Evolutionary conservation across 495 filamentous ascomycete genomes (phyloP).

Genomic region (Staphylotrichum tortipilum): DNA sequence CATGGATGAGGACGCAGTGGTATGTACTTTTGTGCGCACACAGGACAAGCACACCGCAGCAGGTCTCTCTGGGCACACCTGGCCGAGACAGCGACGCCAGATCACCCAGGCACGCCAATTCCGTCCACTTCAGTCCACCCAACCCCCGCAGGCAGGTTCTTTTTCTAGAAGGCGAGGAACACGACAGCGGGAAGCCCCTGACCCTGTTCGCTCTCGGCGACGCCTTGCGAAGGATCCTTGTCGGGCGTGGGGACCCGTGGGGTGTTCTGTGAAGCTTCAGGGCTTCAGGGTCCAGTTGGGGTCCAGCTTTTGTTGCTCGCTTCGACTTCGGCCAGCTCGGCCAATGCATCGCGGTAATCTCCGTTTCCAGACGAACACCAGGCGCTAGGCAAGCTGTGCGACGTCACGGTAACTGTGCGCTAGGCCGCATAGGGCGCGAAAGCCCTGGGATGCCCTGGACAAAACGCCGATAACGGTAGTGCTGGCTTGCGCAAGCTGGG

Average conservation of each 20-base stretch:
- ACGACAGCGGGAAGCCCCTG: neutral
- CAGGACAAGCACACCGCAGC: too few species aligned
- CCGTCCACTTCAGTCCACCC: too few species aligned
- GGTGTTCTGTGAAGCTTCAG: neutral
- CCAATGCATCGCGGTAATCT: too few species aligned
- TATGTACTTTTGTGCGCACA: too few species aligned
- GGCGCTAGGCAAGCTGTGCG: slow-evolving; percentile 2
- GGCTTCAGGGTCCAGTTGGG: neutral
- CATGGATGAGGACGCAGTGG: too few species aligned
- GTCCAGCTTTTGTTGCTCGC: neutral
- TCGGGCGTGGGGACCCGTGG: neutral
- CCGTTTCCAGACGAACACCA: too few species aligned
- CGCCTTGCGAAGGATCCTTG: neutral
- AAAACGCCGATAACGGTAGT: neutral
- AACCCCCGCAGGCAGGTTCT: too few species aligned
- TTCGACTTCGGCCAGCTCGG: too few species aligned
- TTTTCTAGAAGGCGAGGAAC: slow-evolving; percentile 4
- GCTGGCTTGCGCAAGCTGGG: too few species aligned
- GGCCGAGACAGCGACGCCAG: too few species aligned
- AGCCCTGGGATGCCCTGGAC: neutral
- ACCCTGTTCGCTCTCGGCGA: slow-evolving; percentile 2
- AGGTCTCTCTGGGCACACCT: too few species aligned
- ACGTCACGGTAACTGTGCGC: neutral
- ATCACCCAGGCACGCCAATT: too few species aligned
- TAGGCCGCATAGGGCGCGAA: neutral